Evolutionary conservation across 768 basidiomycete species (phyloP), one percentile per base, ranked within the genome.

Genomic region (Mycena rosella): DNA sequence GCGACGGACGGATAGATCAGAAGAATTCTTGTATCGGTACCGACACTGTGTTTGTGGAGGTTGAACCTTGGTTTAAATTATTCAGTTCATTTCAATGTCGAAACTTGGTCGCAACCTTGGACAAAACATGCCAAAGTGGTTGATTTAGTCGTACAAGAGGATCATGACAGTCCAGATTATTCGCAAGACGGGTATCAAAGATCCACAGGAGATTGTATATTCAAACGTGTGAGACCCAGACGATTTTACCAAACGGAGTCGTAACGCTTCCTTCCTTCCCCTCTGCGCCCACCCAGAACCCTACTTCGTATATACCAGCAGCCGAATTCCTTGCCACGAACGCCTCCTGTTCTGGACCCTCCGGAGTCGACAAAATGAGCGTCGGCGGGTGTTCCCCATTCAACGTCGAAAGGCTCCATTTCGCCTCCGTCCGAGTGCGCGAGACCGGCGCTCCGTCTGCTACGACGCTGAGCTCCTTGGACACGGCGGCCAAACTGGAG

Each of bases 231-330:
- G 58, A 59, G 27, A 75, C 58, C 85, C 85, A 88, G 7, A 82
- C 81, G 34, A 89, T 79, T 71, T 78, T 85, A 14, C 86, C 87
- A 63, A 84, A 88, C 17, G 86, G 87, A 1, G 85, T 88, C 6
- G 56, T 74, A 2, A 75, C 73, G 49, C 69, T 74, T 18, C 79
- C 83, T n/a, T 71, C 74, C 17, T 75, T 76, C 10, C 74, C 74
- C 7, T 71, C 72, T 3, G 65, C 74, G 6, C 72, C 71, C 1
- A 88, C 83, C 52, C 67, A 78, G 61, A 91, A 84, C 0, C 80
- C 88, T 3, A 91, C 80, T 69, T 91, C 89, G 61, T 83, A 86
- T 1, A 90, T 82, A 5, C 4, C 85, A 83, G 10, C 78, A 61
- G 0, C 78, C 79, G 10, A 68, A 69, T 20, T 62, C 54, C 30